A percentile compares a stretch with the other conserved stretches of the same genome.
phyloP scores from a whole-genome alignment of 805 yeast species.

The Sugiyamaella valdiviana region DNA sequence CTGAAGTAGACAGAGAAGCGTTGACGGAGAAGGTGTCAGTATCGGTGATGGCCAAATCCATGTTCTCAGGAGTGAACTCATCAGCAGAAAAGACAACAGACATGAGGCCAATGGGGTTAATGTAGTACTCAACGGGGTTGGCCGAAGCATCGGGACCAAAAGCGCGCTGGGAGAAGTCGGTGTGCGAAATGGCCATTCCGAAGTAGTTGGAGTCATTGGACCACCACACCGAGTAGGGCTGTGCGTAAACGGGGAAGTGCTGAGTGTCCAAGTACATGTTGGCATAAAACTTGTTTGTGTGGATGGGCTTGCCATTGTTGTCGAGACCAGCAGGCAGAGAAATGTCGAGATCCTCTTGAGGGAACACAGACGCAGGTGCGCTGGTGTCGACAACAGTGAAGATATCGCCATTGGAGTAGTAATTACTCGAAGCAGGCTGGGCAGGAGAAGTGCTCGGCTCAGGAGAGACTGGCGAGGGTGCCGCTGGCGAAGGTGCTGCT shows the following conservation, averaged over 20 bases:
- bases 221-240: slow-evolving; percentile 64
- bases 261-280: slow-evolving; percentile 56
- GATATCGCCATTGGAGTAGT: slow-evolving; percentile 35
- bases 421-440: slow-evolving; percentile 19
- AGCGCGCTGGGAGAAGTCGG: slow-evolving; percentile 40
- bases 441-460: slow-evolving; percentile 14
- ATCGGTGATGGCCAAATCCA: slow-evolving; percentile 39
- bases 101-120: slow-evolving; percentile 50
- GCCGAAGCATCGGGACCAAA: slow-evolving; percentile 42
- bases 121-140: slow-evolving; percentile 40
- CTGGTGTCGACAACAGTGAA: slow-evolving; percentile 43
- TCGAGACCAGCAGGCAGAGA: slow-evolving; percentile 43
- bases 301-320: slow-evolving; percentile 40
- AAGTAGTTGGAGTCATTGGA: slow-evolving; percentile 37
- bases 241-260: slow-evolving; percentile 50
- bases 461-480: slow-evolving; percentile 11
- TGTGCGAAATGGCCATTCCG: slow-evolving; percentile 62
- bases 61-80: slow-evolving; percentile 37
- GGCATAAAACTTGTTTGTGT: slow-evolving; percentile 72
- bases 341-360: slow-evolving; percentile 41
- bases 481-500: slow-evolving; percentile 9
- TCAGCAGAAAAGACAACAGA: slow-evolving; percentile 53
- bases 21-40: slow-evolving; percentile 48
- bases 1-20: slow-evolving; percentile 31
- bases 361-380: slow-evolving; percentile 43